Percentiles rank a stretch among this genome's conserved stretches.
These are phyloP conservation scores for Wilhelminamyces savonicus DNA, from an alignment of 805 yeast genomes.

Conservation along the genomic window DNA sequence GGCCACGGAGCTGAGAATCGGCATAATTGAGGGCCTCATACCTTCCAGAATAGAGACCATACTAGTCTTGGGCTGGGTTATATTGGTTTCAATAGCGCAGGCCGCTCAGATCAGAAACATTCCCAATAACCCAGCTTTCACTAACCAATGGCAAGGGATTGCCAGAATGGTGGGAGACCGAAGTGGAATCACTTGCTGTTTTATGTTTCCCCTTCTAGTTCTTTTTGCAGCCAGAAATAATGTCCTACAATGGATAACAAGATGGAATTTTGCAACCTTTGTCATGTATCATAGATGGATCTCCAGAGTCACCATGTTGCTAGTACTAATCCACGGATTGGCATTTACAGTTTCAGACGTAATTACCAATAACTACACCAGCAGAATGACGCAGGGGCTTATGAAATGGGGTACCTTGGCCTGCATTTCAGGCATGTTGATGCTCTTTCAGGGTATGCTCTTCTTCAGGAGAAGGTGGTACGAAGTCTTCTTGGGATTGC, in stretches of 20 bases:
- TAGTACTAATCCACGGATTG: conserved; percentile 8
- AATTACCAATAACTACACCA: conserved; percentile 4
- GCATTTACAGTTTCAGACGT: conserved; percentile 4
- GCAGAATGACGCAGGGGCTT: conserved; percentile 2
- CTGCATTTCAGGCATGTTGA: conserved; percentile 4
- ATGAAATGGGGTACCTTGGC: conserved; percentile 9
- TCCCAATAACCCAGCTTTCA: too few species aligned
- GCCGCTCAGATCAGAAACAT: too few species aligned
- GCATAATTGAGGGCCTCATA: neutral
- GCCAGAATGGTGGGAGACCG: too few species aligned
- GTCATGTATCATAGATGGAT: conserved; percentile 10
- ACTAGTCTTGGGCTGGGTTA: too few species aligned
- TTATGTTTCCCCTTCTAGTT: conserved; percentile 12
- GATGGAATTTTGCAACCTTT: conserved; percentile 10
- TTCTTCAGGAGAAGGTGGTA: conserved; percentile 8
- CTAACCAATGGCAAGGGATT: too few species aligned
- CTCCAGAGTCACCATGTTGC: conserved; percentile 6
- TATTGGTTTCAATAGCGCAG: too few species aligned
- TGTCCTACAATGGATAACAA: conserved; percentile 9
- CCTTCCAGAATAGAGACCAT: neutral
- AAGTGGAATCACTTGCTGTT: conserved; percentile 41
- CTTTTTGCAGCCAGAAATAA: conserved; percentile 13
- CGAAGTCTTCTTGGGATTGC: conserved; percentile 10
- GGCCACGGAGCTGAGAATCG: neutral
- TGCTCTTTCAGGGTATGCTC: conserved; percentile 9